These are phyloP conservation scores for Cordyceps cicadae DNA, from an alignment of 2,329 filamentous ascomycete genomes.

Conservation along the genomic window DNA sequence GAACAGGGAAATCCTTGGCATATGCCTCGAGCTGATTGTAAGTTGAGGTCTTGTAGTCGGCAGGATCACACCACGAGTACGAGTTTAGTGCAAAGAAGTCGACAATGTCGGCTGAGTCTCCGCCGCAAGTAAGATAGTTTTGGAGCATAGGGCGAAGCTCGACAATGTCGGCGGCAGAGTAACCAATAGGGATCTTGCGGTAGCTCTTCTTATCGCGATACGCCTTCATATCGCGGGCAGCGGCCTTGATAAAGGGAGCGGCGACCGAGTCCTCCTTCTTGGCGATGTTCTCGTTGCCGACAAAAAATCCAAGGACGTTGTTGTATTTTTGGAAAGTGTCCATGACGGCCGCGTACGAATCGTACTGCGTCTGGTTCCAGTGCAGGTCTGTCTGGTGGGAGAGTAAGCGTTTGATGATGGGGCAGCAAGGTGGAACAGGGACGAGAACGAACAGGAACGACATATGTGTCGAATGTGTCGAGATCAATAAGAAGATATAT, in stretches of 20 bases:
- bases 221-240: slow-evolving; percentile 71
- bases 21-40: slow-evolving; percentile 61
- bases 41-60: slow-evolving; percentile 53
- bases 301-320: slow-evolving; percentile 75
- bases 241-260: slow-evolving; percentile 77
- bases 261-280: slow-evolving; percentile 49
- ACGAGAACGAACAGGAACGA: slow-evolving; percentile 41
- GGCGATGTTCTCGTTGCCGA: slow-evolving; percentile 83
- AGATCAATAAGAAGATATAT: slow-evolving; percentile 83
- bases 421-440: background rate
- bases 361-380: slow-evolving; percentile 67
- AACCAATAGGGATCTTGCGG: slow-evolving; percentile 74
- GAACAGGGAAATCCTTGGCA: slow-evolving; percentile 65
- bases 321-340: slow-evolving; percentile 70
- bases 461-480: slow-evolving; percentile 64
- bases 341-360: slow-evolving; percentile 62
- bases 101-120: slow-evolving; percentile 57
- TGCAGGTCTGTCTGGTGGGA: slow-evolving; percentile 43
- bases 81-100: slow-evolving; percentile 85
- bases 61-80: slow-evolving; percentile 68
- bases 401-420: slow-evolving; percentile 10
- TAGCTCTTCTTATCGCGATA: slow-evolving; percentile 70
- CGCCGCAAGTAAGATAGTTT: slow-evolving; percentile 70
- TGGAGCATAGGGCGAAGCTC: slow-evolving; percentile 54
- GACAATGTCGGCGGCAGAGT: slow-evolving; percentile 79